Evolutionary conservation across 345 rosid species (phyloP), one percentile per base, ranked within the genome.

Genomic region (Eucalyptus camaldulensis): DNA sequence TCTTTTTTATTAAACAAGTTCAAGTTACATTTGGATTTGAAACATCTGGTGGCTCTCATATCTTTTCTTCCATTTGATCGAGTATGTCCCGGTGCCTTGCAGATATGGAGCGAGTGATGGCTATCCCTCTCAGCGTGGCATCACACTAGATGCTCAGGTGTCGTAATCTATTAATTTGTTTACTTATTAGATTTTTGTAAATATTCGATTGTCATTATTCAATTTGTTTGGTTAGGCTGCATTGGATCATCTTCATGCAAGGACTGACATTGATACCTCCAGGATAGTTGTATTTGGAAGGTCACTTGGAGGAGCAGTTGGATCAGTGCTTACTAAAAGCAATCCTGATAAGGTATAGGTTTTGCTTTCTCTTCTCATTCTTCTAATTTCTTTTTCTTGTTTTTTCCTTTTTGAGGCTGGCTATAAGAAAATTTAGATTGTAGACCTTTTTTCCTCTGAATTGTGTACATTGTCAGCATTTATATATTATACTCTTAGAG

Each of bases 221-320:
- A 53, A 92, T 87, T 90, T 49, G 53, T 62, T 85, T 92, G 65
- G 88, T 88, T 91, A 98, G 99, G 99, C 99, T 93, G 98, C 99
- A 72, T 89, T 98, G 95, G 99, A 98, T 92, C 99, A 98, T 92
- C 99, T 98, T 85, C 91, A 85, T 90, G 95, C 95, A 92, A 94
- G 99, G 94, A 94, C 94, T 89, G 99, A 98, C 91, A 95, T 97
- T 93, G 99, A 97, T 92, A 93, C 97, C 53, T 94, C 98, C 88
- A 93, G 99, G 90, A 96, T 98, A 91, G 90, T 97, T 56, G 99
- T 98, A 5, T 98, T 98, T 90, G 99, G 99, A 91, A 96, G 99
- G 91, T 98, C 99, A 86, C 98, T 98, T 53, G 99, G 99, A 49
- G 99, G 99, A 92, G 99, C 99, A 53, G 99, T 98, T 81, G 99